Evolutionary conservation across 257 asterid genomes (phyloP).

Genomic region (Gentiana macrophylla): DNA sequence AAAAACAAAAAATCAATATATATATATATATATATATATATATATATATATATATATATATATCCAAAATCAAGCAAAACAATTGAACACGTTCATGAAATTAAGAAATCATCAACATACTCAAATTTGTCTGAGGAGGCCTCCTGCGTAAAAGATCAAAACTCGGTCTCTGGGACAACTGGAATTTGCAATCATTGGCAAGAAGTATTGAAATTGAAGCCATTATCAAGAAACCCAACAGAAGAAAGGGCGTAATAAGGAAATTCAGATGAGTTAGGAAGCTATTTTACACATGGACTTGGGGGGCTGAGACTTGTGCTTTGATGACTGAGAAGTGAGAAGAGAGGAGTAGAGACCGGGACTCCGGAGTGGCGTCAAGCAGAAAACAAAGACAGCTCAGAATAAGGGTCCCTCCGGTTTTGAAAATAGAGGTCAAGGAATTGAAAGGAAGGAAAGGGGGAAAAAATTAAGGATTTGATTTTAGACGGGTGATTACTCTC

Average conservation of each 20-base stretch:
- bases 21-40: too few species aligned
- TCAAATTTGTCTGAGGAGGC: constrained; percentile 12
- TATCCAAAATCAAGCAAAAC: neutral
- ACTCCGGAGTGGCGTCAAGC: too few species aligned
- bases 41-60: too few species aligned
- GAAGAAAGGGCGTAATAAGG: neutral
- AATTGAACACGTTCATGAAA: neutral
- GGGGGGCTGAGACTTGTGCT: too few species aligned
- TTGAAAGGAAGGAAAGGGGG: constrained; percentile 4
- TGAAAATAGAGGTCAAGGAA: constrained; percentile 3
- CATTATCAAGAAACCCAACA: constrained; percentile 15
- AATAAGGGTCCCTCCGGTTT: too few species aligned
- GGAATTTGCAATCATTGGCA: constrained; percentile 22
- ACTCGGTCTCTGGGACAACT: constrained; percentile 10
- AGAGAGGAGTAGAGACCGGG: too few species aligned
- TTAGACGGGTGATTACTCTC: too few species aligned
- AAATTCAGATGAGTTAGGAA: too few species aligned
- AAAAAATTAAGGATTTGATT: too few species aligned
- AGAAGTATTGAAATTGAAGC: constrained; percentile 32
- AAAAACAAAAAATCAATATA: neutral
- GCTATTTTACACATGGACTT: too few species aligned
- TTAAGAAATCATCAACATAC: constrained; percentile 13
- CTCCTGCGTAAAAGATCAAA: constrained; percentile 11
- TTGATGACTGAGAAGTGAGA: too few species aligned
- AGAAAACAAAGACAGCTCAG: too few species aligned